Percentiles rank a stretch among this genome's conserved stretches.
Conservation (phyloP, 2,329 filamentous ascomycete species). For the Hypoxylon sp. region DNA sequence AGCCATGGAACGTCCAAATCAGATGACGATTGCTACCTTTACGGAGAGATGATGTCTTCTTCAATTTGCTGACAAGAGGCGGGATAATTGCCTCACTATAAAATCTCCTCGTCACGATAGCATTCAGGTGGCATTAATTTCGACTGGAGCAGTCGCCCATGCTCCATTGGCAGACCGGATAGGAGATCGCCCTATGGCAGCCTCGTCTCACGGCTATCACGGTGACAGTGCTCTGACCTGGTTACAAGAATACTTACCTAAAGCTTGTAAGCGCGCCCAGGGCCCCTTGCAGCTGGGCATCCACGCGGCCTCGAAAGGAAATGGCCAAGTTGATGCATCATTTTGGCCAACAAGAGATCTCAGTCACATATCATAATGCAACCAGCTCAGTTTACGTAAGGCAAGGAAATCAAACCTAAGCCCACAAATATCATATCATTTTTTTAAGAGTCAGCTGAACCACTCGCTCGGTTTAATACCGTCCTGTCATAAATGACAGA, state of each 20-base stretch:
- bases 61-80: background rate
- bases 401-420: slow-evolving; percentile 4
- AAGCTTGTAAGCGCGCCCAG: slow-evolving; percentile 13
- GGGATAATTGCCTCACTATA: slow-evolving; percentile 2
- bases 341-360: slow-evolving; percentile 22
- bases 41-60: slow-evolving; percentile 1
- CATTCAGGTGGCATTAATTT: slow-evolving; percentile 27
- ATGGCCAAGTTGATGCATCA: slow-evolving; percentile 19
- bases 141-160: slow-evolving; percentile 10
- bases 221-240: slow-evolving; percentile 23
- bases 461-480: background rate
- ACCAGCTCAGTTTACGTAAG: slow-evolving; percentile 20
- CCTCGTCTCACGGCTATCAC: slow-evolving; percentile 20
- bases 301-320: slow-evolving; percentile 32
- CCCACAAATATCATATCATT: slow-evolving; percentile 20
- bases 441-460: slow-evolving; percentile 15
- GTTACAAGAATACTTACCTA: slow-evolving; percentile 22
- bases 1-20: slow-evolving; percentile 8
- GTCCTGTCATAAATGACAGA: slow-evolving; percentile 40
- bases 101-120: slow-evolving; percentile 15
- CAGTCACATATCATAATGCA: slow-evolving; percentile 22
- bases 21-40: slow-evolving; percentile 1
- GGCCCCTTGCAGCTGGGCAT: slow-evolving; percentile 31
- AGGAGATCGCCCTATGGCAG: slow-evolving; percentile 30
- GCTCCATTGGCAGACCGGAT: slow-evolving; percentile 26